Base-by-base conservation (phyloP, 352 stramenopile species). In the Phytopythium oedochilum region DNA sequence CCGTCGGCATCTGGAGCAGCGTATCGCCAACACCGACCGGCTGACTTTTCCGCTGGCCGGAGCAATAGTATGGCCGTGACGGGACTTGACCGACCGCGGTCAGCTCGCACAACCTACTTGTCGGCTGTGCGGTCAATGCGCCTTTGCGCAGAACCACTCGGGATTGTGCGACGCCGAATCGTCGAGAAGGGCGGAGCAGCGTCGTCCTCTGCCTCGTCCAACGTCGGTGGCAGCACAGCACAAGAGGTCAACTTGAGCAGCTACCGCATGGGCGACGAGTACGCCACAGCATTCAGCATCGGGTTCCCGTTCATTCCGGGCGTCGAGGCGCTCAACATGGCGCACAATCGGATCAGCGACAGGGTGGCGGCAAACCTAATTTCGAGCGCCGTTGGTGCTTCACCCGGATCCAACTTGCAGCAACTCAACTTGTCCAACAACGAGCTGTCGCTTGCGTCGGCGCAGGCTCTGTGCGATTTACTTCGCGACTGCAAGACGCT, bases 371-470 rank as follows among this genome's bases (percentile, higher is more conserved):
- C 76, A 2, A 73, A 75, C 29, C 53, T 90, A 15, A 78, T 92
- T 25, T 49, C 53, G 17, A 69, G 69, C 40, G 59, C 74, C 1
- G 55, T 62, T 1, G 29, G 54, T 4, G 45, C 40, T 10, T 35
- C 71, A 17, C 47, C 61, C 0, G 46, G 65, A 17, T 26, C 64
- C 10, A 64, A 64, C 26, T 60, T 87, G 18, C 72, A 84, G 42
- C 63, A 77, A 5, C 74, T 92, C 38, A 88, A 90, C 46, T 29
- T 92, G 23, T 76, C 75, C 7, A 70, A 88, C 71, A 92, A 92
- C 40, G 55, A 51, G 6, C 59, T 92, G 20, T 69, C 76, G 1
- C 43, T 46, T 2, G 44, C 57, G 22, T 79, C 78, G 0, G 72
- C 77, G 1, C 58, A 50, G 5, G 78, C 79, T 1, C 54, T 92